phyloP scores from a whole-genome alignment of 768 basidiomycete species.

The Ramaria sp. region DNA sequence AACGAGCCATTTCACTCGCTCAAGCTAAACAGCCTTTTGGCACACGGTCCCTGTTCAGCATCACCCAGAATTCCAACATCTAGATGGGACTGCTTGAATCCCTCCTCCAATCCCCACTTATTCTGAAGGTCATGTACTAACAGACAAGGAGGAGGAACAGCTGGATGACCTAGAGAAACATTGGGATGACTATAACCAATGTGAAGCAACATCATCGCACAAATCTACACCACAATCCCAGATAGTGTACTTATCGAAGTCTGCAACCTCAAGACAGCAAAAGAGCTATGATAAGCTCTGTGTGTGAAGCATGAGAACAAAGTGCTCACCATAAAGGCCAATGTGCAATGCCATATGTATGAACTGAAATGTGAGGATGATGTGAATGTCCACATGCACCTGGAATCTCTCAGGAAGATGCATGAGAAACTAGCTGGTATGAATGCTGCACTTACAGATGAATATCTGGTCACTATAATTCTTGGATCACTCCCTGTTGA shows the following conservation, averaged over 20 bases:
- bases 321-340: conserved; percentile 20
- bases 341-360: conserved; percentile 20
- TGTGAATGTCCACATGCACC: conserved; percentile 22
- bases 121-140: too few species aligned
- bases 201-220: background rate
- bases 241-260: background rate
- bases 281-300: conserved; percentile 20
- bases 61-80: too few species aligned
- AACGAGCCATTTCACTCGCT: too few species aligned
- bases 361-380: conserved; percentile 20
- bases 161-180: background rate
- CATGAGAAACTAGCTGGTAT: too few species aligned
- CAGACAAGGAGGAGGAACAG: too few species aligned
- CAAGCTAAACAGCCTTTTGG: too few species aligned
- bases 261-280: conserved; percentile 2
- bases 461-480: too few species aligned
- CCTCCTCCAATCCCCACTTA: too few species aligned
- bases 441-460: too few species aligned
- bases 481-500: too few species aligned
- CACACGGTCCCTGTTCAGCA: too few species aligned
- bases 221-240: background rate
- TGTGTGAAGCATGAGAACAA: conserved; percentile 18
- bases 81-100: too few species aligned
- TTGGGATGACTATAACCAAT: background rate
- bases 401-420: conserved; percentile 17